phyloP scores from a whole-genome alignment of 495 filamentous ascomycete species.

The Tuber magnatum region DNA sequence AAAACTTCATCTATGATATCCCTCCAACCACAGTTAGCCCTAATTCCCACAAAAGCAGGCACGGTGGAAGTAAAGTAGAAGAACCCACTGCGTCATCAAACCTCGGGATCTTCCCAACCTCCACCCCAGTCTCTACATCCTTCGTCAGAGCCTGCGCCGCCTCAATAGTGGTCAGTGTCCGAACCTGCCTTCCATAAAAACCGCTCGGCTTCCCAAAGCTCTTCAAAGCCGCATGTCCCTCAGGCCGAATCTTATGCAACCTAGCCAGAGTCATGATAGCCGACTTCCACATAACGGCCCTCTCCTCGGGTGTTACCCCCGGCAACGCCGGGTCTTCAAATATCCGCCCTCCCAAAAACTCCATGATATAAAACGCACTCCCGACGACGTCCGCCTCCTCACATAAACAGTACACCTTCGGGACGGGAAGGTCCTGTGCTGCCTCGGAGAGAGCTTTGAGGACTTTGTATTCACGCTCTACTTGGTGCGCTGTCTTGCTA shows the following conservation, averaged over 20 bases:
- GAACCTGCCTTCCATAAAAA: slow-evolving; percentile 83
- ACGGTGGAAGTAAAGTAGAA: neutral
- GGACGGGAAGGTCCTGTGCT: slow-evolving; percentile 74
- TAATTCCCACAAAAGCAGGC: neutral
- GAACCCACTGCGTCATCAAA: slow-evolving; percentile 59
- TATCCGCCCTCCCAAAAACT: slow-evolving; percentile 83
- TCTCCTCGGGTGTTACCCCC: slow-evolving; percentile 56
- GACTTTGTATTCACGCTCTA: slow-evolving; percentile 89
- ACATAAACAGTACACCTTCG: slow-evolving; percentile 77
- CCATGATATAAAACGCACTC: slow-evolving; percentile 95
- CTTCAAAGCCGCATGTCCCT: slow-evolving; percentile 55
- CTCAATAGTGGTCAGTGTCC: slow-evolving; percentile 70
- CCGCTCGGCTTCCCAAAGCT: slow-evolving; percentile 63
- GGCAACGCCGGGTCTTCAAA: slow-evolving; percentile 83
- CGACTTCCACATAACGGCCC: slow-evolving; percentile 75
- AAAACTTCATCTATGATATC: slow-evolving; percentile 60
- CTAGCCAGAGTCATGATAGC: slow-evolving; percentile 77
- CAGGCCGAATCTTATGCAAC: slow-evolving; percentile 68
- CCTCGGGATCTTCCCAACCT: slow-evolving; percentile 75
- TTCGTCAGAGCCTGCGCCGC: slow-evolving; percentile 63
- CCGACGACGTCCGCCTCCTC: slow-evolving; percentile 71
- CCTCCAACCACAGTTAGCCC: neutral
- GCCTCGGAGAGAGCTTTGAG: slow-evolving; percentile 63
- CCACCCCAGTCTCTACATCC: slow-evolving; percentile 66
- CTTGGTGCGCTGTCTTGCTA: slow-evolving; percentile 87